phyloP scores from a whole-genome alignment of 2,329 filamentous ascomycete genomes.

The Pyricularia sp. region DNA sequence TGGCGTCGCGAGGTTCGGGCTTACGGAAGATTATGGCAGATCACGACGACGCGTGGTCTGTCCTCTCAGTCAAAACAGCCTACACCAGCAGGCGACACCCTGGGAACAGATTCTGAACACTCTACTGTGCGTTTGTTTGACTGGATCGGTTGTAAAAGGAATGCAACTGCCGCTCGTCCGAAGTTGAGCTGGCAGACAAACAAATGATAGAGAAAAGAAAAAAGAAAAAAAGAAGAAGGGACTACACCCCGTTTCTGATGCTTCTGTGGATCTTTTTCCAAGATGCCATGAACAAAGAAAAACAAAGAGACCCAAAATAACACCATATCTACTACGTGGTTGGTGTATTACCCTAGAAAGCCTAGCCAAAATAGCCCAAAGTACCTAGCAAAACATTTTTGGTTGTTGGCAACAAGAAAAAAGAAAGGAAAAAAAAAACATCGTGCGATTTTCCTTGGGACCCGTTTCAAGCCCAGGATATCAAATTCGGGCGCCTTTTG shows the following conservation, averaged over 20 bases:
- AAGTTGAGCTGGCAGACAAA: not conserved
- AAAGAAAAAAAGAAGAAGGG: not conserved
- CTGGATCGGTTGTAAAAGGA: not conserved
- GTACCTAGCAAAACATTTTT: too few species aligned
- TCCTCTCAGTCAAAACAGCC: not conserved
- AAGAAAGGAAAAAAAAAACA: not conserved
- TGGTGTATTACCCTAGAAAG: not conserved
- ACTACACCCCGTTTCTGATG: not conserved
- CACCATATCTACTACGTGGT: not conserved
- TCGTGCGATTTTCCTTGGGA: not conserved
- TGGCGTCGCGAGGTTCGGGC: not conserved
- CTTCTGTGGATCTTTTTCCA: not conserved
- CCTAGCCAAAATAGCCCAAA: not conserved
- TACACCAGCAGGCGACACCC: not conserved
- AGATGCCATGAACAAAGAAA: not conserved
- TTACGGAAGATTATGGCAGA: not conserved
- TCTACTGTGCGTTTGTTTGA: not conserved
- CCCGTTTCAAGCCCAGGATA: not conserved
- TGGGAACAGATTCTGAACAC: not conserved
- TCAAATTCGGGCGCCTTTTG: too few species aligned
- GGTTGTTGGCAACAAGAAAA: not conserved
- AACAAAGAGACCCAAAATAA: too few species aligned
- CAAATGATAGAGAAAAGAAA: not conserved
- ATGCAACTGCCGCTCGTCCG: not conserved
- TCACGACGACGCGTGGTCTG: not conserved